Evolutionary conservation across 345 rosid species (phyloP), one percentile per base, ranked within the genome.

Genomic region (Passiflora organensis): DNA sequence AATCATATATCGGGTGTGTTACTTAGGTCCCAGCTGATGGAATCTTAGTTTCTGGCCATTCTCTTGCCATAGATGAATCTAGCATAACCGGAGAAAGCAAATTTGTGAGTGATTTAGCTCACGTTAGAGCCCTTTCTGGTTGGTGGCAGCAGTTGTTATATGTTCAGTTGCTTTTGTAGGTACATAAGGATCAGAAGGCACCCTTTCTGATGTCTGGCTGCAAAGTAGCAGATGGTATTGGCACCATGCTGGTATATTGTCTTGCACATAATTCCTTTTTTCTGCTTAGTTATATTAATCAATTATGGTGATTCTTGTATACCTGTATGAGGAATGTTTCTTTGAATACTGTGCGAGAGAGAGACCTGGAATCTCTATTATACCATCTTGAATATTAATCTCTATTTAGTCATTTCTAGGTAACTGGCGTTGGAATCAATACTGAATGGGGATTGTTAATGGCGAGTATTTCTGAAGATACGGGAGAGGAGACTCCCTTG

Each of bases 21-120:
- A 28, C 62, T 47, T 70, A 93, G 99, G 95, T 93, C 48, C 97
- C 99, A 13, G 99, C 99, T 51, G 99, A 93, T 78, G 99, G 99
- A 73, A 71, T 93, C 74, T 67, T 93, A 59, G 71, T 89, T 48
- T 64, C 79, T 56, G 90, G 99, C 49, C 97, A 93, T 76, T 93
- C 97, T 72, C 97, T 93, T 66, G 81, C 90, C 36, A 75, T 89
- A 43, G 95, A 93, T 48, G 97, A 93, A 71, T 93, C 99, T 66
- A 93, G 97, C 88, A 94, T 94, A 97, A 94, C 99, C 23, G 99
- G 99, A 56, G 99, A 94, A 79, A 94, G 99, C 84, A 82, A 82
- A 74, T 72, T 66, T 59, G 99, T 93, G 74, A 78, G 96, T 74
- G 67, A 53, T 32, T 59, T 24, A 51, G 56, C 43, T 54, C 56